Conservation (phyloP, 129 eudicot species). For the Helianthus tuberosus region DNA sequence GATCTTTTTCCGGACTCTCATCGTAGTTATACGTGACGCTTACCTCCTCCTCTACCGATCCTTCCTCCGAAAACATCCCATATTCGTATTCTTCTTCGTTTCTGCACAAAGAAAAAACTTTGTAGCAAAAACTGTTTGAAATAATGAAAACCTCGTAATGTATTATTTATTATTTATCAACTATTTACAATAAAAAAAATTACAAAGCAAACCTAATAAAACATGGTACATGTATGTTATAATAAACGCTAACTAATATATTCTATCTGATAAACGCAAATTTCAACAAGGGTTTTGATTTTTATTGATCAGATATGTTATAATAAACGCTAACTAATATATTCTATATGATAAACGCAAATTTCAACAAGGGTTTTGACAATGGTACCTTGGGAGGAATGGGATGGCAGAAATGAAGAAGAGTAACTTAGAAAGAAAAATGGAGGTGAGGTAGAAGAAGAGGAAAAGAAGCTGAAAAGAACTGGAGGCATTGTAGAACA, state of each 20-base stretch:
- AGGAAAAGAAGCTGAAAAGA: conserved; percentile 77
- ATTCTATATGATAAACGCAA: too few relatives aligned
- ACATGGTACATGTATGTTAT: too few relatives aligned
- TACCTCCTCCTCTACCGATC: conserved; percentile 45
- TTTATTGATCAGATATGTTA: too few relatives aligned
- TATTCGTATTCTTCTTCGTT: conserved; percentile 64
- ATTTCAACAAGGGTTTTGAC: too few relatives aligned
- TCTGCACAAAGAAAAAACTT: conserved; percentile 32
- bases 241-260: too few relatives aligned
- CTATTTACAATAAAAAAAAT: too few relatives aligned
- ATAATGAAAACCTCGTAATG: too few relatives aligned
- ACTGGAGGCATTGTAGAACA: conserved; percentile 78
- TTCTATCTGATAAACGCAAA: too few relatives aligned
- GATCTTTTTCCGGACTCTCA: conserved; percentile 28
- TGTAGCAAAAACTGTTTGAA: too few relatives aligned
- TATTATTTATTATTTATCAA: too few relatives aligned
- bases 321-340: too few relatives aligned
- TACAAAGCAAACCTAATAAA: background rate
- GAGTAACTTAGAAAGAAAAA: conserved; percentile 62
- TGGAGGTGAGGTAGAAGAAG: conserved; percentile 81
- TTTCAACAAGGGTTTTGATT: too few relatives aligned
- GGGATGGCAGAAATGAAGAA: conserved; percentile 59
- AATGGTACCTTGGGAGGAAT: conserved; percentile 51
- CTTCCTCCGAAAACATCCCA: conserved; percentile 55
- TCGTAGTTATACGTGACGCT: conserved; percentile 20